phyloP scores from a whole-genome alignment of 1,284 basidiomycete species.

The Boletus hoseneyae region DNA sequence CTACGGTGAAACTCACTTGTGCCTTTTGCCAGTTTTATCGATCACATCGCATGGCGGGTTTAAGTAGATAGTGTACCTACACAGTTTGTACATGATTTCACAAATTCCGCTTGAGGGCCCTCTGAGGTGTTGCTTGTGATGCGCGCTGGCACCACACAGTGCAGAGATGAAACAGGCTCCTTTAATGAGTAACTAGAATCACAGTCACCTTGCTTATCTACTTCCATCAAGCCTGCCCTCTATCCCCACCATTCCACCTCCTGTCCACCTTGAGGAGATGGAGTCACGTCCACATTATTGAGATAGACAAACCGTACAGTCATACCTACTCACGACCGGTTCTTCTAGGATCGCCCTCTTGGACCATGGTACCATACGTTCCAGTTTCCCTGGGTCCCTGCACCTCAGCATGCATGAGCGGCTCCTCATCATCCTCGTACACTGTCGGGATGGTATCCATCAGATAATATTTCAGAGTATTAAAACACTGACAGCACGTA shows the following conservation, averaged over 20 bases:
- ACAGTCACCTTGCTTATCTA: no score
- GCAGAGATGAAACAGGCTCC: no score
- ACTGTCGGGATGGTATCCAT: constrained; percentile 3
- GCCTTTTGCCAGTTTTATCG: constrained; percentile 49
- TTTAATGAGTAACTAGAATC: no score
- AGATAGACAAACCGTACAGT: no score
- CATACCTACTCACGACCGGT: no score
- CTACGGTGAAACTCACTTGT: not conserved
- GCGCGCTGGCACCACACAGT: no score
- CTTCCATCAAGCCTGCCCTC: constrained; percentile 5
- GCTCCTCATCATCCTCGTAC: constrained; percentile 16
- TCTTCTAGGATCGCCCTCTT: not conserved
- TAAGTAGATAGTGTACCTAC: constrained; percentile 46
- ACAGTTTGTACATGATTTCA: no score
- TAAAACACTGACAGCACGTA: constrained; percentile 48
- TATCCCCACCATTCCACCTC: no score
- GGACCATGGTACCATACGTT: constrained; percentile 10
- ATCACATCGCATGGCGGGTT: constrained; percentile 63
- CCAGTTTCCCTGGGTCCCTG: not conserved
- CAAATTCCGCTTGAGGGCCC: constrained; percentile 43
- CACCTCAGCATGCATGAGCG: not conserved
- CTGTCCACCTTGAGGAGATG: no score
- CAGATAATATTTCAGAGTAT: not conserved
- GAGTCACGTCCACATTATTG: no score
- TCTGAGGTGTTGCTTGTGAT: constrained; percentile 49